These are phyloP conservation scores for Phytophthora multivora DNA, from an alignment of 352 stramenopile genomes.

Conservation along the genomic window DNA sequence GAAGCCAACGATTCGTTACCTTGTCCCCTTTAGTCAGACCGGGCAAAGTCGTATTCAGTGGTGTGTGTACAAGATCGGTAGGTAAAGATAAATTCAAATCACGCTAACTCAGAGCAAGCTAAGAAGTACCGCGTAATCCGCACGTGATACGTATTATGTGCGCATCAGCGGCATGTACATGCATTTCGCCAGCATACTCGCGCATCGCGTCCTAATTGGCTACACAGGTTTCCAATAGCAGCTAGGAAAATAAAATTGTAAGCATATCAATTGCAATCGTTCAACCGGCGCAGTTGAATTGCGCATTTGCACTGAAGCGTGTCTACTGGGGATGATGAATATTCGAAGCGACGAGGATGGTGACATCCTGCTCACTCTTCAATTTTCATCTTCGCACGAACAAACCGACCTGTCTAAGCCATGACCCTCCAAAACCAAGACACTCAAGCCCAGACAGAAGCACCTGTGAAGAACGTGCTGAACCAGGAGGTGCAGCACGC, in stretches of 20 bases:
- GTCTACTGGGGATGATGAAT: too few relatives aligned
- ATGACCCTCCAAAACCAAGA: slow-evolving; percentile 31
- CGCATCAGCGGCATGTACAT: not conserved
- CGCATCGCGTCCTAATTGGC: not conserved
- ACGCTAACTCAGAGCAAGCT: too few relatives aligned
- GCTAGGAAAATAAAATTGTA: not conserved
- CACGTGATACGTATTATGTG: not conserved
- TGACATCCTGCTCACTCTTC: not conserved
- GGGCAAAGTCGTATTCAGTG: too few relatives aligned
- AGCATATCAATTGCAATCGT: not conserved
- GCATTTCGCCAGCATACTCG: not conserved
- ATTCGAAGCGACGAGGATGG: too few relatives aligned
- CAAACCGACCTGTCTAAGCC: not conserved
- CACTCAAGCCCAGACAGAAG: not conserved
- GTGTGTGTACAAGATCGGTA: too few relatives aligned
- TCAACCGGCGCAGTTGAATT: too few relatives aligned
- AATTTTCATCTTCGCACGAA: not conserved
- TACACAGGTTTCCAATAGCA: not conserved
- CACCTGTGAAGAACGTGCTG: slow-evolving; percentile 17
- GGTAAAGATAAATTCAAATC: too few relatives aligned
- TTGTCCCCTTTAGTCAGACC: too few relatives aligned
- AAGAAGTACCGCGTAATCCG: not conserved
- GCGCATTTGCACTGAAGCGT: not conserved
- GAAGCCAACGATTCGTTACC: too few relatives aligned
- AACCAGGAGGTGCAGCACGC: slow-evolving; percentile 17